These are phyloP conservation scores for Metschnikowia gruessii DNA, from an alignment of 805 yeast species.

Conservation along the genomic window DNA sequence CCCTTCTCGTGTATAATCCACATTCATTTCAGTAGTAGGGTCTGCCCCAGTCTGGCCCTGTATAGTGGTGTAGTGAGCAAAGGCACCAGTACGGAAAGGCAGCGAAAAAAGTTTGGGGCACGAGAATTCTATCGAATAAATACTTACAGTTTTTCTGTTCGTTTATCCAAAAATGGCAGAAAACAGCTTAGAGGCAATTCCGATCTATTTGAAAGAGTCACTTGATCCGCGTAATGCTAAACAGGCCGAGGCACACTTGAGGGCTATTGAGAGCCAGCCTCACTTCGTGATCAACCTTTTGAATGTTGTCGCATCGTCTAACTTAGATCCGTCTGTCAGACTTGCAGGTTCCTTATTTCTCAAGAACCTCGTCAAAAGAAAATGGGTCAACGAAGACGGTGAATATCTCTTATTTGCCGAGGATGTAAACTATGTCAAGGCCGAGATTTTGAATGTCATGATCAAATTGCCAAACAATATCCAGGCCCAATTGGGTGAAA, in stretches of 20 bases:
- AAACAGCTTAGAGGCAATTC: conserved; percentile 47
- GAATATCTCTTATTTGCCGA: conserved; percentile 55
- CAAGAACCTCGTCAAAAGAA: conserved; percentile 79
- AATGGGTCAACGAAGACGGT: conserved; percentile 92
- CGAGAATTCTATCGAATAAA: conserved; percentile 6
- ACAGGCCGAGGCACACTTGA: conserved; percentile 62
- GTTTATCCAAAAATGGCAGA: conserved; percentile 25
- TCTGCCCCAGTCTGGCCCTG: background rate
- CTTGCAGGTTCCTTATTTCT: conserved; percentile 88
- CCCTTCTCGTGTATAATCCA: no score
- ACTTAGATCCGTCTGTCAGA: conserved; percentile 54
- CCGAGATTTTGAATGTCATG: conserved; percentile 84
- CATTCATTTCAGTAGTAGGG: background rate
- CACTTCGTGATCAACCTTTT: conserved; percentile 77
- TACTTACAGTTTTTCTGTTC: conserved; percentile 5
- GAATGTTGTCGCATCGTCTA: conserved; percentile 68
- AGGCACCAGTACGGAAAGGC: conserved; percentile 6
- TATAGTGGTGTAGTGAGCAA: conserved; percentile 7
- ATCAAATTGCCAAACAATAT: conserved; percentile 71
- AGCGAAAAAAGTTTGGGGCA: conserved; percentile 6
- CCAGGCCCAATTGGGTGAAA: conserved; percentile 93
- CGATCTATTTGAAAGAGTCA: conserved; percentile 58
- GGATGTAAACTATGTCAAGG: conserved; percentile 68
- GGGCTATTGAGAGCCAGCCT: conserved; percentile 56
- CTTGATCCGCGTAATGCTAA: conserved; percentile 62